phyloP scores from a whole-genome alignment of 768 basidiomycete genomes.

The Coprinopsis strossmayeri region DNA sequence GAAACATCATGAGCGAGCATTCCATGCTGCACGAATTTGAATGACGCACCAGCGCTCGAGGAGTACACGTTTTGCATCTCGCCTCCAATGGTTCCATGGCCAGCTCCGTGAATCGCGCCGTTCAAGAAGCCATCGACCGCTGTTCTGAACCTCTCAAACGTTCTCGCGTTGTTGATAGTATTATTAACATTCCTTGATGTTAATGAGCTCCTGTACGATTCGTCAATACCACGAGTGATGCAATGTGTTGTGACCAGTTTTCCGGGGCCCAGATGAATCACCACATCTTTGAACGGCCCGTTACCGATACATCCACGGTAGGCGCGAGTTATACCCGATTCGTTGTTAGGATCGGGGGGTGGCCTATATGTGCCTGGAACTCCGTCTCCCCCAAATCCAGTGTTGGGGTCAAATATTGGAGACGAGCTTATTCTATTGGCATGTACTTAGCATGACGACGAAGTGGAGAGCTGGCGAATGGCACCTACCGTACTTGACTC shows the following conservation, averaged over 20 bases:
- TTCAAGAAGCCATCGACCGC: conserved; percentile 2
- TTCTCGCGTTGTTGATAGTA: background rate
- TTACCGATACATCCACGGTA: conserved; percentile 4
- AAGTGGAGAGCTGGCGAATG: background rate
- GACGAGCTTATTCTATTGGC: conserved; percentile 1
- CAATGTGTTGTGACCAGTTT: conserved; percentile 8
- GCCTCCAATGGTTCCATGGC: conserved; percentile 9
- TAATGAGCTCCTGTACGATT: conserved; percentile 1
- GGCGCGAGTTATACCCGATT: background rate
- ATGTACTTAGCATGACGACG: background rate
- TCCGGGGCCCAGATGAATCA: conserved; percentile 5
- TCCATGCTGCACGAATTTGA: too few species aligned
- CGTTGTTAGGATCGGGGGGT: conserved; percentile 1
- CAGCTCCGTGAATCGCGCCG: conserved; percentile 6
- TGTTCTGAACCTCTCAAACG: conserved; percentile 5
- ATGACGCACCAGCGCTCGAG: conserved; percentile 3
- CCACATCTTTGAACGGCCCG: conserved; percentile 7
- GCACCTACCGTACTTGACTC: background rate
- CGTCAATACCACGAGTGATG: conserved; percentile 6
- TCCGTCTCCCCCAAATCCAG: conserved; percentile 9
- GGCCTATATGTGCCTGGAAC: conserved; percentile 8
- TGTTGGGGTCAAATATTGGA: conserved; percentile 7
- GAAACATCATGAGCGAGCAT: too few species aligned
- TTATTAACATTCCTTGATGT: background rate
- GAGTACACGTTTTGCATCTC: conserved; percentile 11